Conservation (phyloP, 768 basidiomycete species). For the Dioszegia aurantiaca region DNA sequence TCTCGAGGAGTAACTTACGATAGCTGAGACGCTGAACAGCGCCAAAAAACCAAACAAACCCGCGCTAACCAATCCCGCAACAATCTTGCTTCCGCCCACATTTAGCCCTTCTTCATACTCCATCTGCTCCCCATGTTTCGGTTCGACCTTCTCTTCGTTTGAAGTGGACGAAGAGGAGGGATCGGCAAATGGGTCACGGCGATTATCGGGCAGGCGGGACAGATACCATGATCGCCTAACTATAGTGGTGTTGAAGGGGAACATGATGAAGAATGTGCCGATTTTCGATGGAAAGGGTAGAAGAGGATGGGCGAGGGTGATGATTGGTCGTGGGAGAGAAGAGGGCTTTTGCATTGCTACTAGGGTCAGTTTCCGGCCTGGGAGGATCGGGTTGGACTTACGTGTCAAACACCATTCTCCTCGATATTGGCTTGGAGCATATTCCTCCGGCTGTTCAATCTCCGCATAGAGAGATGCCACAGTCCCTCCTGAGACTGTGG, state of each 20-base stretch:
- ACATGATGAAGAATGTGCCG: conserved; percentile 58
- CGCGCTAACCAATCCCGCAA: conserved; percentile 16
- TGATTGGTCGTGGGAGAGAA: conserved; percentile 25
- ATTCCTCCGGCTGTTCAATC: conserved; percentile 48
- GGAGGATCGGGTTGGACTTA: neutral
- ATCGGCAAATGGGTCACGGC: neutral
- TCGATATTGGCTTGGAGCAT: conserved; percentile 27
- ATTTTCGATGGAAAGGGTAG: conserved; percentile 7
- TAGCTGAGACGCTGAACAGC: conserved; percentile 26
- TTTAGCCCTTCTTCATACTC: conserved; percentile 69
- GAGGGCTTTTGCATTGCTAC: conserved; percentile 32
- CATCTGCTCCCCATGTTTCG: conserved; percentile 11
- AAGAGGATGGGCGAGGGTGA: conserved; percentile 29
- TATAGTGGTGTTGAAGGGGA: conserved; percentile 55
- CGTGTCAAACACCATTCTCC: conserved; percentile 15
- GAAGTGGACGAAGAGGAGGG: neutral
- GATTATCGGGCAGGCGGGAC: conserved; percentile 5
- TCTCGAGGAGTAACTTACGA: conserved; percentile 9
- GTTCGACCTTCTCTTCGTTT: neutral
- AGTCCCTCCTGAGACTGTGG: conserved; percentile 65
- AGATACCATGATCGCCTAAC: conserved; percentile 56
- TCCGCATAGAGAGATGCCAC: conserved; percentile 53
- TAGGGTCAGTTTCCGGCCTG: neutral
- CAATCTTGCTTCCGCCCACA: conserved; percentile 64
- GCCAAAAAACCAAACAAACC: conserved; percentile 27